These are phyloP conservation scores for Trichoderma atroviride DNA, from an alignment of 2,329 filamentous ascomycete species.

Conservation along the genomic window DNA sequence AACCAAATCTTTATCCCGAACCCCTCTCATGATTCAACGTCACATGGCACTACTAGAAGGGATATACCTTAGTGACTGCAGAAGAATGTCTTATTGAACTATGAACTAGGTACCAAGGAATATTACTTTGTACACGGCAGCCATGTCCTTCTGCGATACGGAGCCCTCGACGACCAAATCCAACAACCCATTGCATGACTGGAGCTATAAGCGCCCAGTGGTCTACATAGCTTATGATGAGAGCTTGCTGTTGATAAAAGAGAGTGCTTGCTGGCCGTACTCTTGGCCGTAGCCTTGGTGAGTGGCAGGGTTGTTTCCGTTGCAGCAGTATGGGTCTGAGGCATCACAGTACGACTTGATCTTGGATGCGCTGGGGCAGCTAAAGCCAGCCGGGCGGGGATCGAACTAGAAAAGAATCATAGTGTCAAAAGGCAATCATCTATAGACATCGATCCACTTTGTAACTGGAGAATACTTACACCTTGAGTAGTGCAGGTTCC, in stretches of 20 bases:
- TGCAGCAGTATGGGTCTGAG: conserved; percentile 67
- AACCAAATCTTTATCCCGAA: too few species aligned
- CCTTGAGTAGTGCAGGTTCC: conserved; percentile 49
- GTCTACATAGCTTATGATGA: neutral
- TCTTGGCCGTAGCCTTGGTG: conserved; percentile 66
- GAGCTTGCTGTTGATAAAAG: conserved; percentile 57
- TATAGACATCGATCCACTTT: neutral
- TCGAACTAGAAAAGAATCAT: conserved; percentile 53
- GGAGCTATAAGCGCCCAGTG: too few species aligned
- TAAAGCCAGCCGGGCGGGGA: conserved; percentile 59
- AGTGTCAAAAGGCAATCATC: neutral
- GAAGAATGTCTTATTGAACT: too few species aligned
- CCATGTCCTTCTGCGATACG: neutral
- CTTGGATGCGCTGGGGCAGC: conserved; percentile 55
- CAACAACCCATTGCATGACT: neutral
- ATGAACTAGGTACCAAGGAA: too few species aligned
- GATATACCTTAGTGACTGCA: too few species aligned
- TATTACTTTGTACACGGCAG: neutral
- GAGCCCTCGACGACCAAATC: neutral
- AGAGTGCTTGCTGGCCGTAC: conserved; percentile 61
- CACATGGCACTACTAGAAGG: too few species aligned
- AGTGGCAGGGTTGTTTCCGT: conserved; percentile 59
- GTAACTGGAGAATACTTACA: conserved; percentile 46
- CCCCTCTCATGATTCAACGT: too few species aligned
- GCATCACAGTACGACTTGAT: conserved; percentile 68